A percentile compares a stretch with the other conserved stretches of the same genome.
Conservation (phyloP, 2,329 filamentous ascomycete genomes). For the Colletotrichum agaves region DNA sequence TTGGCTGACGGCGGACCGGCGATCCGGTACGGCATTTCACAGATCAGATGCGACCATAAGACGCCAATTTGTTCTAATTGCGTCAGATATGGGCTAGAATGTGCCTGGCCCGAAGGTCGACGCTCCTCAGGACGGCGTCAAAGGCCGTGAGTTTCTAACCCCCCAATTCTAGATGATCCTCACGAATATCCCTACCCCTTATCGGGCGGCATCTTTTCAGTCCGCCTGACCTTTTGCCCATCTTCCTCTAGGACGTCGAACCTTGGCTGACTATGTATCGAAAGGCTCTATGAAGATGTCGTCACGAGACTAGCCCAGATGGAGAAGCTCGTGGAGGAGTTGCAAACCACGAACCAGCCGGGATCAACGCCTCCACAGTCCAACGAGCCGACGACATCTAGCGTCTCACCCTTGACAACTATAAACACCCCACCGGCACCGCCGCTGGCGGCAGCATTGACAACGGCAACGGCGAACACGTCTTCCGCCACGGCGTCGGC, state of each 20-base stretch:
- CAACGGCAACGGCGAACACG: conserved; percentile 26
- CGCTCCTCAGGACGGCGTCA: conserved; percentile 34
- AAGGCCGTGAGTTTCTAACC: conserved; percentile 25
- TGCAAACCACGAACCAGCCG: conserved; percentile 24
- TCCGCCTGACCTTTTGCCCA: background rate
- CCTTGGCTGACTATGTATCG: conserved; percentile 1
- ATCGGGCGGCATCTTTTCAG: background rate
- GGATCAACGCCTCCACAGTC: conserved; percentile 10
- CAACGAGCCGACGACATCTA: conserved; percentile 1
- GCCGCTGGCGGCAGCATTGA: background rate
- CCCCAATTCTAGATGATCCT: background rate
- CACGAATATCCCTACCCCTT: background rate
- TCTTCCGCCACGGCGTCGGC: conserved; percentile 19
- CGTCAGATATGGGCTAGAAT: conserved; percentile 34
- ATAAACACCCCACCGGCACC: background rate
- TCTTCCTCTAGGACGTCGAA: background rate
- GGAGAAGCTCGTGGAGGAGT: conserved; percentile 36
- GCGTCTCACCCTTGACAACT: conserved; percentile 1
- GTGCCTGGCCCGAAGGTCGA: conserved; percentile 33
- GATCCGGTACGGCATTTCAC: conserved; percentile 14
- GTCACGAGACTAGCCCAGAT: conserved; percentile 34
- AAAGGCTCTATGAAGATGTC: conserved; percentile 36
- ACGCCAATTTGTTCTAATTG: conserved; percentile 33
- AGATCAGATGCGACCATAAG: conserved; percentile 36
- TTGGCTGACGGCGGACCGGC: conserved; percentile 26